phyloP scores from a whole-genome alignment of 2,329 filamentous ascomycete species.

The Penicillium brasilianum region DNA sequence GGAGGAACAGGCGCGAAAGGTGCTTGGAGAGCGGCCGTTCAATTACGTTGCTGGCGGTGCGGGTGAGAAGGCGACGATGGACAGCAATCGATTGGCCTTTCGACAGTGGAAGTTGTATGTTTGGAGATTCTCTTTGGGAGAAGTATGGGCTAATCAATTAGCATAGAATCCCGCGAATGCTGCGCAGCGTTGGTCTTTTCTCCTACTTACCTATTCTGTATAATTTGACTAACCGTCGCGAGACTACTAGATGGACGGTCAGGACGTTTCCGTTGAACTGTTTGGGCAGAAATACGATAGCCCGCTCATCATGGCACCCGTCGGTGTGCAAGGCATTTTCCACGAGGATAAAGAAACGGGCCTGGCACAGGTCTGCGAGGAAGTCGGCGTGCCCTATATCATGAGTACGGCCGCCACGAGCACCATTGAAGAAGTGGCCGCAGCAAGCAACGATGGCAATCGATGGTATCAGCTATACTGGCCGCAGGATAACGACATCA shows the following conservation, averaged over 20 bases:
- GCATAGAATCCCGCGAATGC: constrained; percentile 59
- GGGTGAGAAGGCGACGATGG: constrained; percentile 65
- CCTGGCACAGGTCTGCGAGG: constrained; percentile 65
- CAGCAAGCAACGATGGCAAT: constrained; percentile 61
- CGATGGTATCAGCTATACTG: constrained; percentile 80
- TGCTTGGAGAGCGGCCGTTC: constrained; percentile 56
- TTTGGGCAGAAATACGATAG: constrained; percentile 56
- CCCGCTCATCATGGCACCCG: constrained; percentile 68
- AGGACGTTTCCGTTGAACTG: constrained; percentile 58
- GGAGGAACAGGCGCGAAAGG: constrained; percentile 59
- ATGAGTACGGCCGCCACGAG: constrained; percentile 68
- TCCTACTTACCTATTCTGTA: neutral
- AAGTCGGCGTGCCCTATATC: constrained; percentile 68
- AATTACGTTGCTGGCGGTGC: constrained; percentile 68
- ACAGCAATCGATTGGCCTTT: constrained; percentile 64
- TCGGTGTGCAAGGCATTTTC: constrained; percentile 72
- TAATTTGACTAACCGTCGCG: neutral
- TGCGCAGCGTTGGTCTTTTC: constrained; percentile 40
- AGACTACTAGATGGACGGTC: constrained; percentile 36
- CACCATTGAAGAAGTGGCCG: constrained; percentile 69
- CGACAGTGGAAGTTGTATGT: constrained; percentile 54
- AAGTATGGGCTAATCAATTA: constrained; percentile 7
- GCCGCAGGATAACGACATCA: constrained; percentile 69
- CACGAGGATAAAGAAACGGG: constrained; percentile 69
- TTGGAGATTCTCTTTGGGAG: neutral